Evolutionary conservation across 1,284 basidiomycete species (phyloP), one percentile per base, ranked within the genome.

Genomic region (Abortiporus biennis): DNA sequence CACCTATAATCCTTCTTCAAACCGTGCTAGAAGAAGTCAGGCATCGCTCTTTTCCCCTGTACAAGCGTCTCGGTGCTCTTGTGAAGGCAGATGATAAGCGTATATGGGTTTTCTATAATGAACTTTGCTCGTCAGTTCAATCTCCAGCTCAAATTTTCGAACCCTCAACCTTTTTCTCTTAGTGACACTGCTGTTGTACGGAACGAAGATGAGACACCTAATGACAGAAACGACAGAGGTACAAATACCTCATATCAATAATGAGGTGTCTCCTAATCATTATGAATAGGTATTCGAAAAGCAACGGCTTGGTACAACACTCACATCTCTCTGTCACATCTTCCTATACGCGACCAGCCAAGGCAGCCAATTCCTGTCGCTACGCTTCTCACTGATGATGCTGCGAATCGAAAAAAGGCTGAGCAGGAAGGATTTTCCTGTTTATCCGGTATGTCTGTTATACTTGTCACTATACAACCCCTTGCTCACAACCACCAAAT

Each of bases 21-120:
- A 99, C 95, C 0, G 93, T 97, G 1, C 69, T 97, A 38, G 91
- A 96, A 52, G 96, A 99, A 76, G 92, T 97, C 45, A 76, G 95
- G 43, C 95, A 99, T 63, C 79, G 95, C 21, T 94, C 91, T 0
- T 65, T 99, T 23, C 96, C 96, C 1, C 70, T 99, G 13, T 93
- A 91, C 66, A 97, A 95, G 60, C 84, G 92, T 20, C 72, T 97
- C 44, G 92, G 89, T 53, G 79, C 85, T 1, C 69, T 97, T 25
- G 71, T 85, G 21, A 84, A 79, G 49, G 77, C 80, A 51, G 92
- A 95, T 42, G 88, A 90, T 48, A 85, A 91, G 55, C 69, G 65
- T 19, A 72, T 86, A 4, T 94, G 85, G 82, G 76, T 92, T 2
- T 96, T 93, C 62, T 94, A 93, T 66, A 95, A 96, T 56, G 92